Base-by-base conservation (phyloP, 352 stramenopile genomes). In the Phytopythium delawarense region DNA sequence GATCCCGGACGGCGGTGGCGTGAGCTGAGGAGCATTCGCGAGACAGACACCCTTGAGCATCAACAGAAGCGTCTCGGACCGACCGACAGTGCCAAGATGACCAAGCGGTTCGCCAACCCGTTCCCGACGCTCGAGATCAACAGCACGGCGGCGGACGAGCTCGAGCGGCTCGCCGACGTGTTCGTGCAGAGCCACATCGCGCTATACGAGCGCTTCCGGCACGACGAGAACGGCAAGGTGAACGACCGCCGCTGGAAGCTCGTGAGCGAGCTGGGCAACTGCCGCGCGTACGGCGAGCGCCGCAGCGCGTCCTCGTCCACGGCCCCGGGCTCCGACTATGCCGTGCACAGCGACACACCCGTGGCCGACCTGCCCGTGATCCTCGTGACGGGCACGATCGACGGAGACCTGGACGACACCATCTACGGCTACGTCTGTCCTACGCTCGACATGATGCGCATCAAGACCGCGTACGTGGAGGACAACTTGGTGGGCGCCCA, bases 391-490 rank as follows among this genome's bases (percentile, higher is more conserved):
- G 76, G 78, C 49, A 77, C 71, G 4, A 62, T 88, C 16, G 40
- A 66, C 0, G 78, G 75, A 1, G 67, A 78, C 32, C 59, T 85
- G 18, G 75, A 88, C 50, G 75, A 84, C 59, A 63, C 67, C 32
- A 65, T 84, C 57, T 81, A 81, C 60, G 75, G 75, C 40, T 74
- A 74, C 28, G 57, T 74, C 18, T 74, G 60, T 51, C 72, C 70
- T 13, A 72, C 63, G 18, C 21, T 78, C 54, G 70, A 73, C 34
- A 57, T 64, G 37, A 78, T 79, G 72, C 70, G 65, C 13, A 64
- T 84, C 45, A 74, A 74, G 50, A 76, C 74, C 15, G 70, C 70
- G 50, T 83, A 83, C 63, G 71, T 76, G 11, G 65, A 82, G 21
- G 68, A 82, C 62, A 63, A 74, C 18, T 45, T 82, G 4, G 39